These are phyloP conservation scores for Yamadazyma scolyti DNA, from an alignment of 805 yeast genomes.

Conservation along the genomic window DNA sequence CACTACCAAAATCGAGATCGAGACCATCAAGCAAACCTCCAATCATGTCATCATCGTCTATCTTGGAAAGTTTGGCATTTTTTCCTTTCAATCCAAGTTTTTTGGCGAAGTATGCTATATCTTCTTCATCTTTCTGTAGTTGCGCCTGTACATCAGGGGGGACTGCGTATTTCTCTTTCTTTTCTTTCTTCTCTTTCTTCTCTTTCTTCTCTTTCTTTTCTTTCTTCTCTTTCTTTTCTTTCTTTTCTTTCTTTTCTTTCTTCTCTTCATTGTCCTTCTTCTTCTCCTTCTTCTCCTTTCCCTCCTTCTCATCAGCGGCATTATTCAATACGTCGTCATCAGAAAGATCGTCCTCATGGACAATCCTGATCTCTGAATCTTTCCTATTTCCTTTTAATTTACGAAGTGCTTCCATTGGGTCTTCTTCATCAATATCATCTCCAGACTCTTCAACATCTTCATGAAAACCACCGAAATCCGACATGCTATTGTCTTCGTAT, in stretches of 20 bases:
- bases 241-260: conserved; percentile 18
- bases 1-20: conserved; percentile 43
- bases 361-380: conserved; percentile 11
- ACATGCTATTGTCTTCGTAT: not conserved
- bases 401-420: conserved; percentile 19
- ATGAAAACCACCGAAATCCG: too few relatives aligned
- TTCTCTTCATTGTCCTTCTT: conserved; percentile 16
- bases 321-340: conserved; percentile 10
- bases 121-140: conserved; percentile 64
- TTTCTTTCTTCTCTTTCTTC: conserved; percentile 8
- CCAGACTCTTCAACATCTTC: conserved; percentile 1
- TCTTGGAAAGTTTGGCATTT: conserved; percentile 41
- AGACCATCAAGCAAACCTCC: conserved; percentile 82
- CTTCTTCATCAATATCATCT: conserved; percentile 12
- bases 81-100: conserved; percentile 66
- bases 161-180: conserved; percentile 8
- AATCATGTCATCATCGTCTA: conserved; percentile 67
- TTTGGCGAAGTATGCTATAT: conserved; percentile 78
- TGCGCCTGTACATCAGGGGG: conserved; percentile 46
- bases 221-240: conserved; percentile 10
- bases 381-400: conserved; percentile 9
- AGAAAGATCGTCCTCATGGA: conserved; percentile 36
- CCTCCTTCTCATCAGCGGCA: conserved; percentile 10
- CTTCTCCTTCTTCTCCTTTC: conserved; percentile 8
- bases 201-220: conserved; percentile 13